Base-by-base conservation (phyloP, 495 filamentous ascomycete species). In the Opeltia flavorubescens region DNA sequence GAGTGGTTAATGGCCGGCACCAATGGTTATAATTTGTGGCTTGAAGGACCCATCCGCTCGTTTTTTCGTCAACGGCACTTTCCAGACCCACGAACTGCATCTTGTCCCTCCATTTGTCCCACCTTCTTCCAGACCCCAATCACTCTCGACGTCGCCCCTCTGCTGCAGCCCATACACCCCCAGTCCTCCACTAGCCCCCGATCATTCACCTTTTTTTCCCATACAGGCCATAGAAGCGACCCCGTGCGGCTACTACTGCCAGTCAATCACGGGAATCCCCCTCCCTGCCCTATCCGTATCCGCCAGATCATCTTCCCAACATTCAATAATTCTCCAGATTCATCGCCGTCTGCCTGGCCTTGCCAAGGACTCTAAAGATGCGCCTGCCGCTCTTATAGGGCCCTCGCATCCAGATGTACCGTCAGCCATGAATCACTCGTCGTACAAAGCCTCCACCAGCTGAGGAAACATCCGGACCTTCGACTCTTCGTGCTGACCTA, bases 151-250 rank as follows among this genome's bases (percentile, higher is more conserved):
- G 11, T 9, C 39, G 13, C 21, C 15, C 28, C 43, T 11, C 8
- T 25, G 7, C 28, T 35, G 28, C 18, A 24, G 17, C 18, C 26
- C 6, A 20, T 17, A 33, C 26, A 24, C 17, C 17, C 42, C 1
- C 6, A 8, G 49, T 39, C 34, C 44, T 43, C 49, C 47, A 41
- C 44, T 43, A 42, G 30, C 30, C 36, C 42, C 25, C 24, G 8
- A 46, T 33, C 48, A 17, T 21, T 41, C 38, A 5, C 5, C 21
- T 41, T 21, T 21, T 21, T 21, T 23, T 21, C 38, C 38, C 9
- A 20, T 25, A 15, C 15, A 21, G 21, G 38, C 38, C 38, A 17
- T 41, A 12, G 17, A 25, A 41, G 12, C 38, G 34, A 36, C 34
- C 34, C 11, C 12, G 12, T 36, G 4, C 9, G 34, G 34, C 34